Base-by-base conservation (phyloP, 331 rosid genomes). In the Quercus tomentella region DNA sequence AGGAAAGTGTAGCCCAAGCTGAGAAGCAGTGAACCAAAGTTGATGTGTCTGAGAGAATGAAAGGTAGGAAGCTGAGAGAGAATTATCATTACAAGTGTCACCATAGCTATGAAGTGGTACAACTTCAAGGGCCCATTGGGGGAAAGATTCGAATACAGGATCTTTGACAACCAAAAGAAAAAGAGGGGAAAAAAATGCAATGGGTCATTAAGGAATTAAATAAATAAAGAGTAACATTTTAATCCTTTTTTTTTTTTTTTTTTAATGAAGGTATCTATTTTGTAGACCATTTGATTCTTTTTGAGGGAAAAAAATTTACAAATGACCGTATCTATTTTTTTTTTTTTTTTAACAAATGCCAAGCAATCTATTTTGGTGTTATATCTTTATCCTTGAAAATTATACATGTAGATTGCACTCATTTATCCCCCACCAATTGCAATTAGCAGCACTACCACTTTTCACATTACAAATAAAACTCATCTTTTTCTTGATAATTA, bases 71-170 rank as follows among this genome's bases (percentile, higher is more conserved):
- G 86, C 73, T 93, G 98, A 78, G 98, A 90, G 55, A 93, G 84
- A 55, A 86, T 52, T 74, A 92, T 83, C 98, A 92, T 93, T 20
- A 85, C 89, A 77, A 78, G 75, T 4, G 96, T 92, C 89, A 89
- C 98, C 97, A 93, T 89, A 72, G 98, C 96, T 82, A 93, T 89
- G 83, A 93, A 93, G 41, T 93, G 81, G 74, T 92, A 93, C 89
- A 93, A 49, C 76, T 89, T 93, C 82, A 93, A 79, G 16, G 91
- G 16, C 74, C 98, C 98, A 65, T 89, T 70, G 4, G 96, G 96
- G 65, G 80, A 80, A 18, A 93, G 49, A 14, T 72, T 87, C 33
- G 91, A 78, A 85, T 93, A 93, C 87, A 93, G 79, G 45, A 93
- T 90, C 98, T 93, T 77, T 51, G 62, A 74, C 66, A 51, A 66